Base-by-base conservation (phyloP, 495 filamentous ascomycete genomes). In the Cercophora sp. region DNA sequence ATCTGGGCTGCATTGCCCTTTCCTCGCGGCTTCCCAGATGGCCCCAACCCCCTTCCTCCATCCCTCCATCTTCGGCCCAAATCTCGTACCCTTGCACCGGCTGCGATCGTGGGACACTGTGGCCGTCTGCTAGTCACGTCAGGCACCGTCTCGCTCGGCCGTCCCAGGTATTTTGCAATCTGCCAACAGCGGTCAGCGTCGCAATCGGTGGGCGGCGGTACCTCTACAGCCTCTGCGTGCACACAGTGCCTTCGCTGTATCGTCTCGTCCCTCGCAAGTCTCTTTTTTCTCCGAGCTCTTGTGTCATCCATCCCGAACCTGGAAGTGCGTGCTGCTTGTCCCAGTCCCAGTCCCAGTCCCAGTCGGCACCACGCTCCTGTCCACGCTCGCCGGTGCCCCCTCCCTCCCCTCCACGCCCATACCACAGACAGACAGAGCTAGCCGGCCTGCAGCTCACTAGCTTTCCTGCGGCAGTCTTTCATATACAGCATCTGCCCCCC, bases 1-100 rank as follows among this genome's bases (percentile, higher is more conserved):
- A 61, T 57, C 57, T 50, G 57, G 57, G 57, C 51, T 56, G 57
- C 57, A 60, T 56, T 46, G 51, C 46, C 26, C 32, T 45, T 37
- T 35, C 31, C 18, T 36, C 26, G 20, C 40, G n/a, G 23, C 18
- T 27, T 51, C 41, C 54, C 42, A 56, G 46, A 46, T 53, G 57
- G 52, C 22, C 45, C 50, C 24, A 13, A 10, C 26, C 45, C 44
- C 25, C 13, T n/a, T n/a, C n/a, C 43, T 26, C 16, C 26, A 27
- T n/a, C n/a, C 15, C 45, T 15, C 19, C 45, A 48, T 20, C 56
- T 16, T 41, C 42, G 48, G 24, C 51, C 51, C 56, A 45, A 54
- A 54, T 58, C 56, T 58, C 26, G 41, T 41, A 52, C 40, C 54
- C 46, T 40, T 49, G 46, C 54, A 22, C 35, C 42, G 54, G 48